Percentiles rank a stretch among this genome's conserved stretches.
phyloP scores from a whole-genome alignment of 345 rosid species.

The Hibiscus tridactylites region DNA sequence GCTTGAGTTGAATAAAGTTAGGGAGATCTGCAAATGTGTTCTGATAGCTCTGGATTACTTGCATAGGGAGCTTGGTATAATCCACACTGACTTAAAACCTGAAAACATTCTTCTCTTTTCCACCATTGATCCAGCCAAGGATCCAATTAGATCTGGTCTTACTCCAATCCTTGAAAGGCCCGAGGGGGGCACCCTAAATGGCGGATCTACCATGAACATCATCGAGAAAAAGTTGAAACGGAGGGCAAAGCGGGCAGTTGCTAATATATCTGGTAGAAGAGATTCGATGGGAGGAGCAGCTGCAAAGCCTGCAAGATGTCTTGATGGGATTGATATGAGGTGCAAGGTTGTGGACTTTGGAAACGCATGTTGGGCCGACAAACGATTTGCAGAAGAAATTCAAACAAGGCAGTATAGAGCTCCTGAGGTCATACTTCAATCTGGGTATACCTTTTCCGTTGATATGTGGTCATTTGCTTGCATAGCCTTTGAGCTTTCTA shows the following conservation, averaged over 20 bases:
- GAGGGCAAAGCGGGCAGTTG: slow-evolving; percentile 87
- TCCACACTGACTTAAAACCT: slow-evolving; percentile 83
- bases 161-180: slow-evolving; percentile 78
- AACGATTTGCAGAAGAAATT: slow-evolving; percentile 78
- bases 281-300: slow-evolving; percentile 46
- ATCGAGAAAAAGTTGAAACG: slow-evolving; percentile 86
- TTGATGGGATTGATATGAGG: slow-evolving; percentile 76
- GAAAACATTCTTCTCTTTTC: slow-evolving; percentile 87
- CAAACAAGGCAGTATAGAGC: slow-evolving; percentile 98
- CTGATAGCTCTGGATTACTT: slow-evolving; percentile 79
- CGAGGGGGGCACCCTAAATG: slow-evolving; percentile 56
- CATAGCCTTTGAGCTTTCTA: slow-evolving; percentile 92
- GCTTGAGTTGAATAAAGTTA: slow-evolving; percentile 56
- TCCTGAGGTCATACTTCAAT: slow-evolving; percentile 73
- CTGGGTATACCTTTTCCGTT: slow-evolving; percentile 74
- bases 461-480: slow-evolving; percentile 99
- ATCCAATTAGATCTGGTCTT: slow-evolving; percentile 63
- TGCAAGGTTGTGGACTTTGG: slow-evolving; percentile 98
- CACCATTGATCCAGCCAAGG: slow-evolving; percentile 86
- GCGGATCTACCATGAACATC: slow-evolving; percentile 64
- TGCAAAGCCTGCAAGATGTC: slow-evolving; percentile 41
- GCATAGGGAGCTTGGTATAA: slow-evolving; percentile 77
- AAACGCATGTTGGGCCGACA: slow-evolving; percentile 85
- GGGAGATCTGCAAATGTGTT: slow-evolving; percentile 87
- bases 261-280: slow-evolving; percentile 71